Evolutionary conservation across 1,139 yeast species (phyloP).

Genomic region (Pichia sp.): DNA sequence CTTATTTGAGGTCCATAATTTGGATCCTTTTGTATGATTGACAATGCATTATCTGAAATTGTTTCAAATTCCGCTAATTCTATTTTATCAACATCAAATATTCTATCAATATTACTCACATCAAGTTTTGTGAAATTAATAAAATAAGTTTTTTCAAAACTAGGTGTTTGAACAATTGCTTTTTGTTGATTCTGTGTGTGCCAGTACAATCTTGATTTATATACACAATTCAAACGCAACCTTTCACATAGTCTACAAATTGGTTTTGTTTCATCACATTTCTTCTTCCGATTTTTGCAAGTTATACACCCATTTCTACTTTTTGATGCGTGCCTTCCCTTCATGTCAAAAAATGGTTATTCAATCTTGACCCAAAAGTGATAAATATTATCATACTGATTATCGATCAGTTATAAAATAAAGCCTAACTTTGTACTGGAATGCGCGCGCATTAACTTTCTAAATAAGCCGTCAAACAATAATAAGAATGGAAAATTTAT

Average conservation of each 20-base stretch:
- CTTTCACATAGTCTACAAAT: slow-evolving; percentile 15
- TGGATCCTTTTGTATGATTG: slow-evolving; percentile 1
- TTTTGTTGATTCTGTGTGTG: neutral
- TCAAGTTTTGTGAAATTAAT: neutral
- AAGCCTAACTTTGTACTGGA: neutral
- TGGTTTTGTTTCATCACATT: slow-evolving; percentile 24
- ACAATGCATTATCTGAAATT: neutral
- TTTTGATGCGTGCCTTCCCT: neutral
- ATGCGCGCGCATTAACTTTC: neutral
- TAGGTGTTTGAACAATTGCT: neutral
- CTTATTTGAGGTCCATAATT: slow-evolving; percentile 4
- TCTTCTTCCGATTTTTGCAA: slow-evolving; percentile 20
- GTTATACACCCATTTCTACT: slow-evolving; percentile 17
- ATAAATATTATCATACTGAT: no score
- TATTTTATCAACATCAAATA: neutral
- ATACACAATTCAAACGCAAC: slow-evolving; percentile 12
- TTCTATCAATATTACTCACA: neutral
- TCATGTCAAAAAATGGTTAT: neutral
- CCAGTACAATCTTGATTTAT: slow-evolving; percentile 4
- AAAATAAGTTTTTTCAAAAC: neutral
- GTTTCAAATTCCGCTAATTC: neutral
- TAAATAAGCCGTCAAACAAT: neutral
- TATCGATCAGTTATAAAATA: neutral
- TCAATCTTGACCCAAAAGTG: neutral
- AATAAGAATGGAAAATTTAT: neutral